A percentile compares a stretch with the other conserved stretches of the same genome.
These are phyloP conservation scores for Fusarium fujikuroi DNA, from an alignment of 2,329 filamentous ascomycete genomes.

Conservation along the genomic window DNA sequence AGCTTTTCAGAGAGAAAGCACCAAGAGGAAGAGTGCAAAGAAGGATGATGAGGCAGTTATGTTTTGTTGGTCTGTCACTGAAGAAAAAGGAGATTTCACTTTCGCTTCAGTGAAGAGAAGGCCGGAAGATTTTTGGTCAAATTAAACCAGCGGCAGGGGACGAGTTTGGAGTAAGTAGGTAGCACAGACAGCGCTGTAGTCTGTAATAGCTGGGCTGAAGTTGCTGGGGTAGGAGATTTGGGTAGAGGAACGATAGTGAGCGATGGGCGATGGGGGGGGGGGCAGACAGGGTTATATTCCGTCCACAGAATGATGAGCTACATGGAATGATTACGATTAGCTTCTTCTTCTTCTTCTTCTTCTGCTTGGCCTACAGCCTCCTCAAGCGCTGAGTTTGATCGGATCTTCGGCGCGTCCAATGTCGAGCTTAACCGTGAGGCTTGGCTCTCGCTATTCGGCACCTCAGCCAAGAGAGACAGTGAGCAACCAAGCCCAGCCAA, in stretches of 20 bases:
- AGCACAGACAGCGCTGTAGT: not conserved
- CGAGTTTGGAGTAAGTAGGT: not conserved
- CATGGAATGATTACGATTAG: conserved; percentile 29
- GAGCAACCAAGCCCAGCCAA: conserved; percentile 6
- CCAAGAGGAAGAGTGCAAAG: not conserved
- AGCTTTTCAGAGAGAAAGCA: not conserved
- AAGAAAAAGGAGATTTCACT: conserved; percentile 31
- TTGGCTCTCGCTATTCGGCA: conserved; percentile 40
- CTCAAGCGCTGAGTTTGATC: conserved; percentile 34
- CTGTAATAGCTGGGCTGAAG: conserved; percentile 8
- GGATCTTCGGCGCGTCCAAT: conserved; percentile 39
- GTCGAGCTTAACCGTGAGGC: conserved; percentile 24
- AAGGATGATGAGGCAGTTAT: not conserved
- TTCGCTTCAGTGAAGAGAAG: conserved; percentile 25
- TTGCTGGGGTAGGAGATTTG: conserved; percentile 19
- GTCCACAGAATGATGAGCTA: conserved; percentile 28
- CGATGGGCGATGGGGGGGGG: conserved; percentile 17
- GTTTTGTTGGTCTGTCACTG: conserved; percentile 16
- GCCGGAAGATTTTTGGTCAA: conserved; percentile 26
- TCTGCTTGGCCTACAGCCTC: conserved; percentile 34
- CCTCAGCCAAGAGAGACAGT: conserved; percentile 33
- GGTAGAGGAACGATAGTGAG: conserved; percentile 7
- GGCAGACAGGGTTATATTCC: conserved; percentile 38
- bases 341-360: not conserved
- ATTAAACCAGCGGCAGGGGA: conserved; percentile 36